Evolutionary conservation across 1,139 yeast species (phyloP).

Genomic region (Kluyveromyces sp.): DNA sequence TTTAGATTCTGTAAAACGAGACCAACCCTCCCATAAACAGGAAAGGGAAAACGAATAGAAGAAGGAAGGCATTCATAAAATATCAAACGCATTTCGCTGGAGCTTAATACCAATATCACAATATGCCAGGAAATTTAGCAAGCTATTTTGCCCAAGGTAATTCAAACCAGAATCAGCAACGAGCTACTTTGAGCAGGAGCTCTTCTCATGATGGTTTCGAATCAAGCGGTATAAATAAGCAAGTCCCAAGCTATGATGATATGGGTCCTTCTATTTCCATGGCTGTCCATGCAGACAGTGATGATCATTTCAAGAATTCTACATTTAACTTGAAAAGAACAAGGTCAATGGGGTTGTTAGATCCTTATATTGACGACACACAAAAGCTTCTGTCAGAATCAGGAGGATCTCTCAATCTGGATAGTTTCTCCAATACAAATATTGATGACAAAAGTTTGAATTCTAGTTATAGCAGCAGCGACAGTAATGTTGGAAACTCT

Average conservation of each 20-base stretch:
- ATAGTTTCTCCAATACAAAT: not conserved
- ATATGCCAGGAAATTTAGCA: constrained; percentile 23
- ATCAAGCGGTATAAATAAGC: constrained; percentile 2
- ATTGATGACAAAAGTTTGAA: not conserved
- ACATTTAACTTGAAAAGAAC: constrained; percentile 77
- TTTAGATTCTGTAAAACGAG: too few relatives aligned
- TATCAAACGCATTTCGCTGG: not conserved
- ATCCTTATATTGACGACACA: constrained; percentile 51
- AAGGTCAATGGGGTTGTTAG: constrained; percentile 73
- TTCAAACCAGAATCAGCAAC: not conserved
- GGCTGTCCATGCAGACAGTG: constrained; percentile 63
- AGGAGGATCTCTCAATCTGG: not conserved
- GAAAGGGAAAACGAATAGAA: not conserved
- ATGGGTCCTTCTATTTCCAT: constrained; percentile 34
- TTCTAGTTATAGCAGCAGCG: not conserved
- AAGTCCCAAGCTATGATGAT: constrained; percentile 20
- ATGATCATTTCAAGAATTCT: constrained; percentile 61
- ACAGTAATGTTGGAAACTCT: not conserved
- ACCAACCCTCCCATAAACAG: too few relatives aligned
- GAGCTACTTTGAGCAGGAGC: constrained; percentile 3
- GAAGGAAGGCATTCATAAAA: not conserved
- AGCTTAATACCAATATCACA: too few relatives aligned
- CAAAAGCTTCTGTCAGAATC: constrained; percentile 27
- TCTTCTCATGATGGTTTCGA: not conserved
- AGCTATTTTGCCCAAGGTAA: constrained; percentile 18